Percentiles rank a stretch among this genome's conserved stretches.
Evolutionary conservation across 768 basidiomycete genomes (phyloP).

Genomic region (Calocera viscosa): DNA sequence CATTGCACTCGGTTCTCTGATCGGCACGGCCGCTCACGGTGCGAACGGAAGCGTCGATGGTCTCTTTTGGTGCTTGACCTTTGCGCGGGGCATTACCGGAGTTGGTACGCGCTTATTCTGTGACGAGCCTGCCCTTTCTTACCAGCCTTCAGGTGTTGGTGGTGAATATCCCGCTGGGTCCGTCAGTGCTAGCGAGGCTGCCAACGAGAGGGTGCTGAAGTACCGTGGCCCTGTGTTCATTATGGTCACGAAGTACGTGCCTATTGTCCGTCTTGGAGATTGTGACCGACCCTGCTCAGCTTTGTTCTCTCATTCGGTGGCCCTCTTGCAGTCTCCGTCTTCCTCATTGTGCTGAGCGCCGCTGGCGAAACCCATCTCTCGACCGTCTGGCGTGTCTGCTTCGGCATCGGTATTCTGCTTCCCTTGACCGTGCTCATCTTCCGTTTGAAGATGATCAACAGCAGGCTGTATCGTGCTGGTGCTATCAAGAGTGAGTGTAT

Average conservation of each 20-base stretch:
- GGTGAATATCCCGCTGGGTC: slow-evolving; percentile 69
- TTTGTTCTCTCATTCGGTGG: slow-evolving; percentile 43
- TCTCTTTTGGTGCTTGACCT: slow-evolving; percentile 62
- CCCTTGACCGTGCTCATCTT: slow-evolving; percentile 60
- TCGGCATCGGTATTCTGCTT: slow-evolving; percentile 48
- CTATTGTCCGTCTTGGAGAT: slow-evolving; percentile 32
- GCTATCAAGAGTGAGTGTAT: slow-evolving; percentile 47
- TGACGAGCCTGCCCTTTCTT: neutral
- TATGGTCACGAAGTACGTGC: slow-evolving; percentile 62
- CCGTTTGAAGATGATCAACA: slow-evolving; percentile 59
- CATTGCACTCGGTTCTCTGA: slow-evolving; percentile 56
- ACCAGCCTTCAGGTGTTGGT: slow-evolving; percentile 45
- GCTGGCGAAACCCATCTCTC: slow-evolving; percentile 48
- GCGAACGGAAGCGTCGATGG: slow-evolving; percentile 42
- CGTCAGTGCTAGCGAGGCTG: slow-evolving; percentile 55
- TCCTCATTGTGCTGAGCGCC: slow-evolving; percentile 55
- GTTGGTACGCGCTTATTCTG: slow-evolving; percentile 35
- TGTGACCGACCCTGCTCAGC: slow-evolving; percentile 12
- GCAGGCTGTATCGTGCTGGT: slow-evolving; percentile 47
- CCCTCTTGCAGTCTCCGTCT: slow-evolving; percentile 51
- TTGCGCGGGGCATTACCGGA: slow-evolving; percentile 59
- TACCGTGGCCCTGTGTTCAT: slow-evolving; percentile 59
- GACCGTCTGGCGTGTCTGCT: slow-evolving; percentile 57
- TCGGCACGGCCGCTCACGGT: slow-evolving; percentile 57
- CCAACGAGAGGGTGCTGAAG: slow-evolving; percentile 53